A percentile compares a stretch with the other conserved stretches of the same genome.
These are phyloP conservation scores for Fragilariopsis cylindrus DNA, from an alignment of 108 stramenopile species.

Conservation along the genomic window DNA sequence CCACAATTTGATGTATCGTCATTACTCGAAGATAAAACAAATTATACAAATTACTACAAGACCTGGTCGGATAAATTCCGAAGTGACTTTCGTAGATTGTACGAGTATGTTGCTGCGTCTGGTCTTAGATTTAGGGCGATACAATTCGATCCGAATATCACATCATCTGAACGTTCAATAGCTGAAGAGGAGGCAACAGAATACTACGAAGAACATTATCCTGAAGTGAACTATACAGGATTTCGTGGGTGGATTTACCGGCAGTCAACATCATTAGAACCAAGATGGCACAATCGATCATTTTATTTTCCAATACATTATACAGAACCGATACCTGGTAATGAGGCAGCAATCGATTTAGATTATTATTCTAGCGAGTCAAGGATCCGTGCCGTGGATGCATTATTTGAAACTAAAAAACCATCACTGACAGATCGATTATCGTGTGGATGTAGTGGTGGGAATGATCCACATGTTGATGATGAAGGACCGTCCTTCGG, in stretches of 20 bases:
- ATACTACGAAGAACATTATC: constrained; percentile 41
- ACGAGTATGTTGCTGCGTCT: constrained; percentile 28
- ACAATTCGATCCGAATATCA: constrained; percentile 40
- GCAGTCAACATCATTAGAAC: constrained; percentile 3
- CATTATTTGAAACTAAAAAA: constrained; percentile 8
- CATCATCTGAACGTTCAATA: constrained; percentile 27
- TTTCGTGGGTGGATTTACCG: constrained; percentile 33
- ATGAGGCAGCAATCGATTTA: constrained; percentile 51
- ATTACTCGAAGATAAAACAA: neutral
- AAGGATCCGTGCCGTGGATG: constrained; percentile 27
- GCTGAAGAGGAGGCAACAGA: constrained; percentile 31
- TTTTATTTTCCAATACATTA: constrained; percentile 53
- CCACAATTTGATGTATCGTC: constrained; percentile 2
- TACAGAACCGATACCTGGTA: constrained; percentile 48
- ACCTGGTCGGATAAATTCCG: constrained; percentile 11
- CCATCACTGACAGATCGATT: constrained; percentile 33
- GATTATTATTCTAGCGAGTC: constrained; percentile 35
- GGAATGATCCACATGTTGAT: neutral
- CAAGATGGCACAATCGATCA: constrained; percentile 26
- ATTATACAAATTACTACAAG: constrained; percentile 12
- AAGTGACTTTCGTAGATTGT: constrained; percentile 43
- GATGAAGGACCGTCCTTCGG: constrained; percentile 25
- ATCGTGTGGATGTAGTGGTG: constrained; percentile 20
- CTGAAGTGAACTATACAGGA: constrained; percentile 30
- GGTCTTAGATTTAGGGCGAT: constrained; percentile 36